Evolutionary conservation across 2,329 filamentous ascomycete genomes (phyloP).

Genomic region (Aspergillus niger): DNA sequence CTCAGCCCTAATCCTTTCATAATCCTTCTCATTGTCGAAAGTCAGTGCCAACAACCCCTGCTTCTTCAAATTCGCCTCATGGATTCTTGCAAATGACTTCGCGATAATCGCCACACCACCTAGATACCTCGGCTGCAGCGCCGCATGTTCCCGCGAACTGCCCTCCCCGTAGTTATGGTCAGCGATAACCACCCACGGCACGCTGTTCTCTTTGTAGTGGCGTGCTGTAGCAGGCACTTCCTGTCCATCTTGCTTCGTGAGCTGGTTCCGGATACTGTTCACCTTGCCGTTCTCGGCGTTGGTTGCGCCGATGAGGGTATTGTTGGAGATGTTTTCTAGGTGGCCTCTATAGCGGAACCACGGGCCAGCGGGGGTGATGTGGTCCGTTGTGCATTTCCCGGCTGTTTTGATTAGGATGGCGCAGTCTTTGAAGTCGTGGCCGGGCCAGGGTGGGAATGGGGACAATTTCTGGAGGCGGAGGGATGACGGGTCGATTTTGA

Average conservation of each 20-base stretch:
- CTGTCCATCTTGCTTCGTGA: not conserved
- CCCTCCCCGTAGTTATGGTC: slow-evolving; percentile 2
- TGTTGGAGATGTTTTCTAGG: slow-evolving; percentile 4
- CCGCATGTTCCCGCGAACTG: slow-evolving; percentile 1
- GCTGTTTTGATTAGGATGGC: not conserved
- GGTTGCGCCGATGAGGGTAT: not conserved
- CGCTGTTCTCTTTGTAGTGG: not conserved
- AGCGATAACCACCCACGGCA: slow-evolving; percentile 2
- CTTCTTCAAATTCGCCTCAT: not conserved
- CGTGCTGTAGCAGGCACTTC: not conserved
- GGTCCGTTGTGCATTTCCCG: not conserved
- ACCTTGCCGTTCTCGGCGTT: not conserved
- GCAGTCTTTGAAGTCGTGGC: not conserved
- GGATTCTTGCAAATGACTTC: slow-evolving; percentile 1
- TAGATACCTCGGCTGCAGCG: slow-evolving; percentile 2
- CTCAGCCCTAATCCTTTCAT: not conserved
- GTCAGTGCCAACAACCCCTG: slow-evolving; percentile 1
- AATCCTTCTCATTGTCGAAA: not conserved
- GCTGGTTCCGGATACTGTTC: not conserved
- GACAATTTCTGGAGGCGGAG: not conserved
- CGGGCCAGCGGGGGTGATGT: not conserved
- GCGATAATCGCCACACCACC: not conserved
- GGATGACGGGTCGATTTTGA: not conserved
- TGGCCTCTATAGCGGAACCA: slow-evolving; percentile 4
- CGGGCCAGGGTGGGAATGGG: not conserved